phyloP scores from a whole-genome alignment of 2,329 filamentous ascomycete genomes.

The Zymoseptoria passerinii region DNA sequence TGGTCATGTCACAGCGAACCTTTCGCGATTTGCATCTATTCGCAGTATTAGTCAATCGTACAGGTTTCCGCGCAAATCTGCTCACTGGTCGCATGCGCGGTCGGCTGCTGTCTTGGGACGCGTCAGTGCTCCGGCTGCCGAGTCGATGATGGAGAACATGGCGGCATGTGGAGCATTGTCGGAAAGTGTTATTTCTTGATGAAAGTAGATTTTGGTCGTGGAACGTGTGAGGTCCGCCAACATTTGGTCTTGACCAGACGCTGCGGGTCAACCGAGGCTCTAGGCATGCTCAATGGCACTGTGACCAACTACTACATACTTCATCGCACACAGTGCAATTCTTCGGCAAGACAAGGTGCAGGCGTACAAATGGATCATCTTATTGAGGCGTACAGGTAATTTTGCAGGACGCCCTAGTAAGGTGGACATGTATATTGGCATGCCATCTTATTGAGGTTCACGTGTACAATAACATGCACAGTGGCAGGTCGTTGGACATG shows the following conservation, averaged over 20 bases:
- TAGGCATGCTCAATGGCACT: neutral
- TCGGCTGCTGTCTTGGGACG: slow-evolving; percentile 15
- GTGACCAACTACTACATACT: neutral
- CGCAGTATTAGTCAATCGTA: neutral
- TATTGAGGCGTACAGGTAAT: neutral
- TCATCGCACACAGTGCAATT: neutral
- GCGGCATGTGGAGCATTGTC: neutral
- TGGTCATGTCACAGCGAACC: slow-evolving; percentile 32
- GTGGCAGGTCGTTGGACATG: no score
- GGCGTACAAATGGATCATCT: neutral
- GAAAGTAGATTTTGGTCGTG: neutral
- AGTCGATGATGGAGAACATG: slow-evolving; percentile 21
- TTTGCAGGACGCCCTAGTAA: neutral
- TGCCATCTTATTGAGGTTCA: neutral
- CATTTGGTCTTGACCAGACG: neutral
- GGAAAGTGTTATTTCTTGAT: neutral
- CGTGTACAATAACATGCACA: neutral
- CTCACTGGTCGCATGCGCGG: slow-evolving; percentile 37
- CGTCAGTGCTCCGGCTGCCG: slow-evolving; percentile 10
- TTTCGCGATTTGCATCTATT: slow-evolving; percentile 15
- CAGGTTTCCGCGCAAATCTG: neutral
- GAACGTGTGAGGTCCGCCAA: neutral
- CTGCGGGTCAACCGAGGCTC: neutral
- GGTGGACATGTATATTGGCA: neutral
- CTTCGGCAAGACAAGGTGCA: neutral